Percentiles rank a stretch among this genome's conserved stretches.
Conservation (phyloP, 83 land plant species). For the Isoetes engelmannii region DNA sequence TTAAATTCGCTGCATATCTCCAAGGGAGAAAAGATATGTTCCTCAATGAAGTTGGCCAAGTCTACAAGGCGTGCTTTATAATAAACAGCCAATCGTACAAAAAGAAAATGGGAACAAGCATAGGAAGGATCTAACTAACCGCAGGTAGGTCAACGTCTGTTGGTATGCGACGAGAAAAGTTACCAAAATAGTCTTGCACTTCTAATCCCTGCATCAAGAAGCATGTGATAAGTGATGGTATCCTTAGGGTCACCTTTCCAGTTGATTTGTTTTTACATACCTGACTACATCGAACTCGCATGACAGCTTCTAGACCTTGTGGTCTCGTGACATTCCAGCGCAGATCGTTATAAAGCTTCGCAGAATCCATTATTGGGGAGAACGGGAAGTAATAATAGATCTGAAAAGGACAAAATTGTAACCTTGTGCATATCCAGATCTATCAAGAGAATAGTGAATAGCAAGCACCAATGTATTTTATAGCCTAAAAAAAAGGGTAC, state of each 20-base stretch:
- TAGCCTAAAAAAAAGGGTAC: no score
- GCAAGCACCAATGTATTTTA: no score
- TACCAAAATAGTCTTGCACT: constrained; percentile 93
- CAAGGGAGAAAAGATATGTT: no score
- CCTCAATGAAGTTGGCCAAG: no score
- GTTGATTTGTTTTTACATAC: constrained; percentile 25
- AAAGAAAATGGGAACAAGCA: neutral
- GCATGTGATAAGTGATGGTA: neutral
- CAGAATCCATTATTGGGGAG: constrained; percentile 77
- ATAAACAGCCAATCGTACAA: neutral
- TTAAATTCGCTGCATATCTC: no score
- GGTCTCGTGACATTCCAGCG: constrained; percentile 97
- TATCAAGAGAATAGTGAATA: no score
- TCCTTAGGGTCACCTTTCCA: neutral
- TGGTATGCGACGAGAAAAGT: constrained; percentile 85
- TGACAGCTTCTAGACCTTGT: constrained; percentile 94
- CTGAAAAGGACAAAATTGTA: constrained; percentile 25
- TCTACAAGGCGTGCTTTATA: neutral
- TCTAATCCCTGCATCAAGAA: constrained; percentile 60
- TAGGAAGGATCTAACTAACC: constrained; percentile 38
- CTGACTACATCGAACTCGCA: constrained; percentile 99
- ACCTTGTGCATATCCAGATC: neutral
- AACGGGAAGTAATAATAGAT: constrained; percentile 85
- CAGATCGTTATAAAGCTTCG: constrained; percentile 92
- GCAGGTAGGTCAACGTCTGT: constrained; percentile 97